Evolutionary conservation across 352 stramenopile species (phyloP).

Genomic region (Phytophthora tentaculata): DNA sequence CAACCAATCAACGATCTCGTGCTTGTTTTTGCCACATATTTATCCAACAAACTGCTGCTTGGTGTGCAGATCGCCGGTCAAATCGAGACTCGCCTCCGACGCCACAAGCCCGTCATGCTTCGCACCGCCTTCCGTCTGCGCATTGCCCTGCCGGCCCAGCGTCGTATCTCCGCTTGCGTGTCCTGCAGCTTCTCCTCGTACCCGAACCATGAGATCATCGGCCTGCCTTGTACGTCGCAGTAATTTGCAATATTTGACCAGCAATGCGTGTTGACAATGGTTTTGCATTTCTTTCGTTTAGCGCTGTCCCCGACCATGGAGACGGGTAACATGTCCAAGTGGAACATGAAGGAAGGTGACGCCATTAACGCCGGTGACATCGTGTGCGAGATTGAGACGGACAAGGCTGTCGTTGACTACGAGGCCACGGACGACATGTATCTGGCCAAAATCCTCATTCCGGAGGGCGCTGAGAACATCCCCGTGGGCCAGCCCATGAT

Average conservation of each 20-base stretch:
- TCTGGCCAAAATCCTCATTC: slow-evolving; percentile 96
- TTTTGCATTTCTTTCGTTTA: slow-evolving; percentile 18
- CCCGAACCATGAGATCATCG: slow-evolving; percentile 79
- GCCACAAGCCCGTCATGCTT: slow-evolving; percentile 45
- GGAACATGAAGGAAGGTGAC: slow-evolving; percentile 94
- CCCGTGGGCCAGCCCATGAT: slow-evolving; percentile 95
- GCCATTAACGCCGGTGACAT: slow-evolving; percentile 94
- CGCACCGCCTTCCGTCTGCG: slow-evolving; percentile 62
- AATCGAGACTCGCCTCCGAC: slow-evolving; percentile 25
- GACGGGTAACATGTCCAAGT: slow-evolving; percentile 95
- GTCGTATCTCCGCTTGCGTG: slow-evolving; percentile 42
- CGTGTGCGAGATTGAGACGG: slow-evolving; percentile 98
- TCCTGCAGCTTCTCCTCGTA: slow-evolving; percentile 74
- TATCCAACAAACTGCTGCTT: slow-evolving; percentile 39
- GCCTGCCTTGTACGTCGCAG: slow-evolving; percentile 64
- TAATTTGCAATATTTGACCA: not conserved
- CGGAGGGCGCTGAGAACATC: slow-evolving; percentile 91
- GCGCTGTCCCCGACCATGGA: slow-evolving; percentile 98
- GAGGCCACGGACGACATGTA: slow-evolving; percentile 98
- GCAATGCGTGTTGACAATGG: slow-evolving; percentile 10
- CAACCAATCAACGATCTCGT: slow-evolving; percentile 9
- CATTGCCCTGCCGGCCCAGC: slow-evolving; percentile 38
- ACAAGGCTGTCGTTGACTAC: slow-evolving; percentile 99
- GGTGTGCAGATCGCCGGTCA: slow-evolving; percentile 14
- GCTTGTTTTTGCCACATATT: slow-evolving; percentile 15